Conservation (phyloP, 2,329 filamentous ascomycete genomes). For the Ophiostoma sp. region DNA sequence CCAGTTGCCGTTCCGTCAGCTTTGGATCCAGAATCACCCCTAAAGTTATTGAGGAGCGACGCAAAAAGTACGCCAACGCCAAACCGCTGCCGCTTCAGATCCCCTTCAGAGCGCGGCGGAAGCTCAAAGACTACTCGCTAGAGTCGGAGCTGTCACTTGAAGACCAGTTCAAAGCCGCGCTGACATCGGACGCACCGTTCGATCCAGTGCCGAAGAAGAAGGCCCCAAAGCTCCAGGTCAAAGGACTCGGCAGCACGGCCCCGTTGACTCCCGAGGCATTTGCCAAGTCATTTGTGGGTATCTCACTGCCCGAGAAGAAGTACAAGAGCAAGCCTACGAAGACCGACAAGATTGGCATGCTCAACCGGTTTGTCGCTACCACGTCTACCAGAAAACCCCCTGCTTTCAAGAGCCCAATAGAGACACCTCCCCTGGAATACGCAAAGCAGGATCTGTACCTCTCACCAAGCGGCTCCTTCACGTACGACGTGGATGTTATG, state of each 20-base stretch:
- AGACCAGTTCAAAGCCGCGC: too few relatives aligned
- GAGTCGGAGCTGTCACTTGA: background rate
- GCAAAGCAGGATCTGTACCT: background rate
- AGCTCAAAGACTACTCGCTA: background rate
- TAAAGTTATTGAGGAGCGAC: background rate
- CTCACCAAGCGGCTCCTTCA: background rate
- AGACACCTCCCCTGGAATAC: slow-evolving; percentile 1
- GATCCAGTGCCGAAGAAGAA: background rate
- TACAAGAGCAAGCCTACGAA: background rate
- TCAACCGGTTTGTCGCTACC: background rate
- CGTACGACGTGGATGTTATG: slow-evolving; percentile 13
- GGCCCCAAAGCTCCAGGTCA: background rate
- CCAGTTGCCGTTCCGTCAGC: background rate
- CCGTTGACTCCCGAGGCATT: background rate
- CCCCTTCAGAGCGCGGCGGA: background rate
- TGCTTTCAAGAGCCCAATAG: background rate
- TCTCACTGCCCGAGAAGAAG: background rate
- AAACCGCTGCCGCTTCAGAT: background rate
- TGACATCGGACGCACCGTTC: too few relatives aligned
- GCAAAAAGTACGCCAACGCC: background rate
- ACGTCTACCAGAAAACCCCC: background rate
- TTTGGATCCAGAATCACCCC: background rate
- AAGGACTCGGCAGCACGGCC: background rate
- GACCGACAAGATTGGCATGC: slow-evolving; percentile 8
- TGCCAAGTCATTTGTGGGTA: background rate